Base-by-base conservation (phyloP, 164 flowering plant species). In the Stephania yunnanensis region DNA sequence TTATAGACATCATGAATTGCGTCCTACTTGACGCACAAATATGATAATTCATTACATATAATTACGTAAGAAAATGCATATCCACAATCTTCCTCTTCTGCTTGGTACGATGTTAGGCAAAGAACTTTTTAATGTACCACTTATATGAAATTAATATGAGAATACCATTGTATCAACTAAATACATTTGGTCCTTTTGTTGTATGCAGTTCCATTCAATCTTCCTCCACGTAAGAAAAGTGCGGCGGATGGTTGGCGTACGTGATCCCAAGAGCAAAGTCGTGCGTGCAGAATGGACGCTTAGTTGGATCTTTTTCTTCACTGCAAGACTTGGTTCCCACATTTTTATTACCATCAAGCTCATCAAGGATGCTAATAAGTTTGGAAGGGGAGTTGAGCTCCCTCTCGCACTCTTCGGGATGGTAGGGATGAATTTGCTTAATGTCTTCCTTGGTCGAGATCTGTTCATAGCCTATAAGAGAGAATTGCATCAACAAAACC, bases 351-450 rank as follows among this genome's bases (percentile, higher is more conserved):
- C 92, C 19, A 72, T 80, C 81, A 95, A 93, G 83, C 88, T 95
- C 48, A 71, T 93, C 58, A 82, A 10, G 79, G 99, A 95, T 82
- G 96, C 99, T 71, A 46, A 88, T 75, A 91, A 87, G 85, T 95
- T 95, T 71, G 90, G 73, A 42, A 83, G 81, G 63, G 98, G 97
- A 12, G 75, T 92, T 6, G 98, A 92, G 85, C 90, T 92, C 72
- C 98, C 96, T 5, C 91, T 95, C 1, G 99, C 98, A 20, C 80
- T 92, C 44, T 83, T 83, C 66, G 99, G 97, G 42, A 95, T 95
- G 99, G 85, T 81, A 5, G 97, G 94, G 53, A 95, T 95, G 99
- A 93, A 92, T 81, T 75, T 91, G 74, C 94, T 93, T 0, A 95
- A 93, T 69, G 30, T 84, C 29, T 87, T 82, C 76, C 96, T 95